Evolutionary conservation across 768 basidiomycete species (phyloP).

Genomic region (Tylopilus subfusipes): DNA sequence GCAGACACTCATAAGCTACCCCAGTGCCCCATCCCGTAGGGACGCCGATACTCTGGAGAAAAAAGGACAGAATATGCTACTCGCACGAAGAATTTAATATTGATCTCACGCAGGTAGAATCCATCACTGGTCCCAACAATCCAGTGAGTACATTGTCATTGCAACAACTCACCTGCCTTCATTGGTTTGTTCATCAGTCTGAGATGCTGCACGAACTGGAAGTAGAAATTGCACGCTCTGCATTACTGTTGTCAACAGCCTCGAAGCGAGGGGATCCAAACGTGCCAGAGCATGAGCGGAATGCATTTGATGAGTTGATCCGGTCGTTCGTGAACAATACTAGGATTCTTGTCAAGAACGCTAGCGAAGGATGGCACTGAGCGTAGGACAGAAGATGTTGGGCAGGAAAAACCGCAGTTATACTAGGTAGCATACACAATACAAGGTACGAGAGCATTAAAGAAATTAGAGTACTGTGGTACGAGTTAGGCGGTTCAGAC

Average conservation of each 20-base stretch:
- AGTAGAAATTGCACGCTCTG: slow-evolving; percentile 75
- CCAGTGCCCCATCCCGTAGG: slow-evolving; percentile 69
- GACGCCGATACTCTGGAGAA: slow-evolving; percentile 53
- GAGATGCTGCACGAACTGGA: slow-evolving; percentile 84
- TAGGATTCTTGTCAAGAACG: slow-evolving; percentile 82
- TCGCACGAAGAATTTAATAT: slow-evolving; percentile 89
- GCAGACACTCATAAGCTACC: not conserved
- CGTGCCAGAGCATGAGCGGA: slow-evolving; percentile 59
- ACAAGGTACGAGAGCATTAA: slow-evolving; percentile 13
- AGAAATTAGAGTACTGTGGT: slow-evolving; percentile 6
- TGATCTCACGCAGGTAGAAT: slow-evolving; percentile 90
- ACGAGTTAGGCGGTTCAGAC: slow-evolving; percentile 31
- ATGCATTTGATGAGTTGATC: slow-evolving; percentile 86
- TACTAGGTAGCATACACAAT: not conserved
- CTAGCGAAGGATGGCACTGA: slow-evolving; percentile 46
- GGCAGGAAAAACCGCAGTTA: not conserved
- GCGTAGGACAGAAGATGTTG: not conserved
- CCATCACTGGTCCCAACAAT: slow-evolving; percentile 43
- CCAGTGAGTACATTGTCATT: slow-evolving; percentile 42
- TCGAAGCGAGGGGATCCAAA: slow-evolving; percentile 61
- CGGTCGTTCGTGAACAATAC: slow-evolving; percentile 92
- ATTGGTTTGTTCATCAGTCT: slow-evolving; percentile 34
- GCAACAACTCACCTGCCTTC: not conserved
- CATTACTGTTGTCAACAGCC: slow-evolving; percentile 68
- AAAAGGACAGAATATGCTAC: slow-evolving; percentile 92